Evolutionary conservation across 331 rosid species (phyloP).

Genomic region (Rhamnella rubrinervis): DNA sequence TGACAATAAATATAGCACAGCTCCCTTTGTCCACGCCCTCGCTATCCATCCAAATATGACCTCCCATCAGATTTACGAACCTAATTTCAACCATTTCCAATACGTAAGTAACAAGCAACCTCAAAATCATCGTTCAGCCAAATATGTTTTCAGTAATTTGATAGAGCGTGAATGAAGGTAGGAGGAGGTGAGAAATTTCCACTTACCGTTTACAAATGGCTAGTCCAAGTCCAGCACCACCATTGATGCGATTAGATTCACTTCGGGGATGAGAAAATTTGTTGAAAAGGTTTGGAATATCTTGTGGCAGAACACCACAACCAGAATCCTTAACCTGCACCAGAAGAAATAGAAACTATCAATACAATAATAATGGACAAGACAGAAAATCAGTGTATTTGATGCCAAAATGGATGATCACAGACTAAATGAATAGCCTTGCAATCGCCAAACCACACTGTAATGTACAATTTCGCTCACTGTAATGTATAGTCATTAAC

Average conservation of each 20-base stretch:
- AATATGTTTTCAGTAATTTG: not conserved
- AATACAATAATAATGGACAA: not conserved
- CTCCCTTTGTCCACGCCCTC: constrained; percentile 76
- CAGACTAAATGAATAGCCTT: no score
- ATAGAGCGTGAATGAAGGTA: not conserved
- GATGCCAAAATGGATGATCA: no score
- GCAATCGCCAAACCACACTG: not conserved
- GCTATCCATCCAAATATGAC: constrained; percentile 87
- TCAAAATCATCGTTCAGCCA: not conserved
- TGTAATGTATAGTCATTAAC: constrained; percentile 32
- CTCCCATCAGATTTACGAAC: constrained; percentile 89
- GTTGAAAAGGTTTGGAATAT: constrained; percentile 68
- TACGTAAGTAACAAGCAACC: not conserved
- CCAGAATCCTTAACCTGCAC: constrained; percentile 88
- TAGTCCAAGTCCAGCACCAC: constrained; percentile 79
- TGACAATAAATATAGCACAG: constrained; percentile 56
- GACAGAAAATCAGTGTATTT: not conserved
- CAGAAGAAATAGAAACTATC: constrained; percentile 9
- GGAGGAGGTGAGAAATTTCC: not conserved
- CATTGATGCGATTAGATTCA: constrained; percentile 50
- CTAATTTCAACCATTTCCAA: constrained; percentile 38
- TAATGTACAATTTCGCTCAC: not conserved
- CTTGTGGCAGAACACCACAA: constrained; percentile 75
- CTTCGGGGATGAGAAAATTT: constrained; percentile 61
- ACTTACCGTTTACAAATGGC: constrained; percentile 86